These are phyloP conservation scores for Malassezia brasiliensis DNA, from an alignment of 1,284 basidiomycete genomes.

Conservation along the genomic window DNA sequence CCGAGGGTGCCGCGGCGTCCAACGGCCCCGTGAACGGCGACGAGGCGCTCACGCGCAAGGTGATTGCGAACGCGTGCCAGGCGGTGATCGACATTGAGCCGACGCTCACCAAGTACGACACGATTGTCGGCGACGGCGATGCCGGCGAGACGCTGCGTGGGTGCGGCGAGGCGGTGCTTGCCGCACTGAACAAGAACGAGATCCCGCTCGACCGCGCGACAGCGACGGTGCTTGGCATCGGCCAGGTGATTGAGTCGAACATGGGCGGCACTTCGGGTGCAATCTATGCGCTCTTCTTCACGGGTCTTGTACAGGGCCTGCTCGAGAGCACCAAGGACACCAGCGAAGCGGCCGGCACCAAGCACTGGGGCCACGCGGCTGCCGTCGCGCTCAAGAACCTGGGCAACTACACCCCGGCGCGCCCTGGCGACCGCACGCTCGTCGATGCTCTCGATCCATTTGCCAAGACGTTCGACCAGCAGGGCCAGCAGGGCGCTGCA, in stretches of 20 bases:
- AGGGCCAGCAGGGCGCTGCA: slow-evolving; percentile 12
- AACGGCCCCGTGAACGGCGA: slow-evolving; percentile 35
- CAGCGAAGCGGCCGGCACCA: slow-evolving; percentile 22
- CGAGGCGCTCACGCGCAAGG: slow-evolving; percentile 36
- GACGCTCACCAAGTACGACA: slow-evolving; percentile 52
- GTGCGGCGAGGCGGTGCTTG: slow-evolving; percentile 33
- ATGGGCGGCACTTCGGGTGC: slow-evolving; percentile 51
- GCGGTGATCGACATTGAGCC: slow-evolving; percentile 50
- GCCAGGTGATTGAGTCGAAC: slow-evolving; percentile 41
- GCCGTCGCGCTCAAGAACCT: slow-evolving; percentile 38
- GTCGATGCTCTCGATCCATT: slow-evolving; percentile 56
- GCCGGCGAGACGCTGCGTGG: slow-evolving; percentile 44
- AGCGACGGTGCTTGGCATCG: slow-evolving; percentile 37
- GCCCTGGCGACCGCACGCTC: slow-evolving; percentile 55
- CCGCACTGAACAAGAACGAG: slow-evolving; percentile 32
- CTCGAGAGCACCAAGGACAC: slow-evolving; percentile 18
- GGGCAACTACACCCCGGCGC: slow-evolving; percentile 53
- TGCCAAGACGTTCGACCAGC: slow-evolving; percentile 45
- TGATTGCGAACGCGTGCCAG: slow-evolving; percentile 46
- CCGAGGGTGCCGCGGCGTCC: slow-evolving; percentile 23
- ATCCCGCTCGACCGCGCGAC: slow-evolving; percentile 37
- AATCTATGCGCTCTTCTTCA: slow-evolving; percentile 56
- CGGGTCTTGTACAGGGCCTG: slow-evolving; percentile 48
- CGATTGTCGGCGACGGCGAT: slow-evolving; percentile 49
- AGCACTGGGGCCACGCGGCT: slow-evolving; percentile 40